These are phyloP conservation scores for Asclepias syriaca DNA, from an alignment of 257 asterid species.

Conservation along the genomic window DNA sequence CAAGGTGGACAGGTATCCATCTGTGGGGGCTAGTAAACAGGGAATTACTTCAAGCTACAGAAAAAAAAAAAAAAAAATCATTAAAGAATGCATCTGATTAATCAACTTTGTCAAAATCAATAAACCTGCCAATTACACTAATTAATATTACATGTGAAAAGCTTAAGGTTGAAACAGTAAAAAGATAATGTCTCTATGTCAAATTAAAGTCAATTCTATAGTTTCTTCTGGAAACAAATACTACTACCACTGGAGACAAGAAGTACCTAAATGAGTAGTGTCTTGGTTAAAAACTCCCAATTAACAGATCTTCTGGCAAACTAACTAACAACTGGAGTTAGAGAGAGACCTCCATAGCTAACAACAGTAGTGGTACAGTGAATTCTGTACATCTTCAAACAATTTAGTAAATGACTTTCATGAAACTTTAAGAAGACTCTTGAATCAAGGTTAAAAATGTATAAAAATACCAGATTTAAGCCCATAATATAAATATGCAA, in stretches of 20 bases:
- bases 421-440: background rate
- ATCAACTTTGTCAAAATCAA: background rate
- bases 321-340: background rate
- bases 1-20: conserved; percentile 26
- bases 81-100: conserved; percentile 9
- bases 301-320: background rate
- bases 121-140: background rate
- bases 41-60: conserved; percentile 80
- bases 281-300: background rate
- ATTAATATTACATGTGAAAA: background rate
- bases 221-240: background rate
- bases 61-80: conserved; percentile 12
- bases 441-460: background rate
- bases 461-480: background rate
- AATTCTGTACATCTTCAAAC: background rate
- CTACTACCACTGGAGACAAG: background rate
- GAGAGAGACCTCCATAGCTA: background rate
- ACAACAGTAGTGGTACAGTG: background rate
- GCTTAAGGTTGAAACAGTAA: background rate
- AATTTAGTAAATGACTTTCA: background rate
- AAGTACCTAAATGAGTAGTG: background rate
- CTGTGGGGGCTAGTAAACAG: conserved; percentile 70
- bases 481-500: background rate
- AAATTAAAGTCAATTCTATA: background rate
- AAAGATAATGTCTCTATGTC: background rate